A percentile compares a stretch with the other conserved stretches of the same genome.
phyloP scores from a whole-genome alignment of 768 basidiomycete species.

The Russula vinacea region DNA sequence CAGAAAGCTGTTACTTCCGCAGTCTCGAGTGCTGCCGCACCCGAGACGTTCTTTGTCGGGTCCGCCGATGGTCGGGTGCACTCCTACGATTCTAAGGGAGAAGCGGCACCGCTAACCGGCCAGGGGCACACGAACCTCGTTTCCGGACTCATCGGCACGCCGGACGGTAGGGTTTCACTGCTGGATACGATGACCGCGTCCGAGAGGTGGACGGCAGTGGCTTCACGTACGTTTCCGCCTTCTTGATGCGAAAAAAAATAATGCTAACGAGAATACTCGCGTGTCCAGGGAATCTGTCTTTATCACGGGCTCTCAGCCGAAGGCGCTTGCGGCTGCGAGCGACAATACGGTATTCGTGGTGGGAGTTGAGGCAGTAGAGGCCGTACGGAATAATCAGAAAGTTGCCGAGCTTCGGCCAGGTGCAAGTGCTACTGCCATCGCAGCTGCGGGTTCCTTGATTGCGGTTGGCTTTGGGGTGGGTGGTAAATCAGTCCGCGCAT shows the following conservation, averaged over 20 bases:
- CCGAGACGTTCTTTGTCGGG: conserved; percentile 74
- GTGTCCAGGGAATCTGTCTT: conserved; percentile 50
- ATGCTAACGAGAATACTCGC: conserved; percentile 7
- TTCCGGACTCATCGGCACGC: conserved; percentile 52
- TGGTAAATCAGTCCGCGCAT: conserved; percentile 23
- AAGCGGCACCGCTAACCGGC: conserved; percentile 52
- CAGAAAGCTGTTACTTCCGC: conserved; percentile 77
- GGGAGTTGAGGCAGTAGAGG: conserved; percentile 59
- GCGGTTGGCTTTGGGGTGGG: conserved; percentile 76
- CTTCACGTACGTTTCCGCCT: conserved; percentile 48
- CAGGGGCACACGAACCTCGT: conserved; percentile 70
- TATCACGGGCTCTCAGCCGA: conserved; percentile 63
- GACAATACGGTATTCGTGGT: conserved; percentile 67
- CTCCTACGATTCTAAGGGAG: conserved; percentile 54
- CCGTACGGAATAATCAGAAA: conserved; percentile 66
- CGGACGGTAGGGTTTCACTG: conserved; percentile 57
- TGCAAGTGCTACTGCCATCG: conserved; percentile 56
- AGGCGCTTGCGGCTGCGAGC: conserved; percentile 51
- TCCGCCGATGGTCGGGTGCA: conserved; percentile 75
- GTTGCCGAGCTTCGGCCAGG: conserved; percentile 52
- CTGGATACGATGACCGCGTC: conserved; percentile 78
- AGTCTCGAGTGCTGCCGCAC: conserved; percentile 36
- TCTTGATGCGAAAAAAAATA: conserved; percentile 8
- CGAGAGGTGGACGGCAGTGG: conserved; percentile 56
- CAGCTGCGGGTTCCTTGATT: conserved; percentile 49